Evolutionary conservation across 169 alveolate genomes (phyloP), one percentile per base, ranked within the genome.

Genomic region (Fabrea salina): DNA sequence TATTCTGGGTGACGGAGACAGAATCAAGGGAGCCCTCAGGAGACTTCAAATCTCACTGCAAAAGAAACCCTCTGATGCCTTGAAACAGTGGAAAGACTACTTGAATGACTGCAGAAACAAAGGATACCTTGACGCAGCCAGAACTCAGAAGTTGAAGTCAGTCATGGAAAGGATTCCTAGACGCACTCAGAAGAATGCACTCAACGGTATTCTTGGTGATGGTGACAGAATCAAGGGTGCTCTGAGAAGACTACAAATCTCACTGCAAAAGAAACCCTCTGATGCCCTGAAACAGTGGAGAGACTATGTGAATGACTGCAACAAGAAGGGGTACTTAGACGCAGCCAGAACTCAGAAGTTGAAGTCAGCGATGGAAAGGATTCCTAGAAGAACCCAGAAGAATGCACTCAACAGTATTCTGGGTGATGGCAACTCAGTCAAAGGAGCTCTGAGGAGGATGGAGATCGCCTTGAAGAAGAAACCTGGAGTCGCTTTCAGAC

Each of bases 1-100:
- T 16, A 25, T 67, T 40, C 35, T 67, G 35, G 77, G 77, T 11
- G 77, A 30, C 13, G 77, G 77, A 67, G 77, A 67, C 25, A 67
- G 43, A 43, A 25, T 67, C 13, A 13, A 8, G 25, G 77, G 77
- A 67, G 74, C 74, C 6, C 7, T 59, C 5, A 59, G 54, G 19
- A 59, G 74, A 6, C 7, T 59, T 7, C 16, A 8, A 11, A 30
- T 8, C 11, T 7, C 51, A 8, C 7, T 30, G 13, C 19, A 59
- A 53, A 16, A 19, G 33, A 22, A 7, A 7, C 74, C 74, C 7
- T 27, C 8, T 7, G 53, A 59, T 27, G 74, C 54, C 5, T 32
- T 59, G 5, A 19, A 32, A 6, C 5, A 22, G 19, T 59, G 74
- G 74, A 30, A 7, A 7, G 19, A 32, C 11, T 59, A 27, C 22